Base-by-base conservation (phyloP, 129 eudicot genomes). In the Erigeron canadensis region DNA sequence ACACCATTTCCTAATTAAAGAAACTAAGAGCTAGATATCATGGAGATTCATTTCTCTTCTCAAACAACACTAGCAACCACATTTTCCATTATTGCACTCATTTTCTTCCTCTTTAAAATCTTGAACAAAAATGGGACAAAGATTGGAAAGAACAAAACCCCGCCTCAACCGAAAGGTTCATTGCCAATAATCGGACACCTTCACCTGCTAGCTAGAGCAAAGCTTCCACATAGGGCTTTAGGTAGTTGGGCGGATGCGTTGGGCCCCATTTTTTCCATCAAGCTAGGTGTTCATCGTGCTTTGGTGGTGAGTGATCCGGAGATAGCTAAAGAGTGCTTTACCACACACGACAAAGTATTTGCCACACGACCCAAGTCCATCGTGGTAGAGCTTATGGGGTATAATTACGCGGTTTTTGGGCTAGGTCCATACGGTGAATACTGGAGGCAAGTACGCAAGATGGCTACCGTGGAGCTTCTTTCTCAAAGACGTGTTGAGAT, bases 291-390 rank as follows among this genome's bases (percentile, higher is more conserved):
- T 59, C 39, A 46, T 18, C 63, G 45, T 28, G 63, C 78, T 62
- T 62, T 73, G 39, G 70, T 37, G 48, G 78, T 62, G 34, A 44
- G 71, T 9, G 44, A 60, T 60, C 15, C 37, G 46, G 67, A 73
- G 23, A 62, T 73, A 10, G 70, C 70, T 45, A 60, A 46, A 73
- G 63, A 69, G 7, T 77, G 75, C 9, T 62, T 77, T 10, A 23
- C 51, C 34, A 69, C 38, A 50, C 47, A 69, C 7, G 81, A 77
- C 64, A 19, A n/a, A 9, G 75, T 39, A n/a, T 47, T 77, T 47
- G 64, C 47, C 1, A 15, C 37, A n/a, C 50, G 77, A 7, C 76
- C 77, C 4, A 66, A 55, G 57, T 19, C 67, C 2, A 12, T 58
- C 57, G 45, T 59, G 13, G 22, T 46, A 13, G 69, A 59, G 23